These are phyloP conservation scores for Lyophyllum semitale DNA, from an alignment of 768 basidiomycete genomes.

Conservation along the genomic window DNA sequence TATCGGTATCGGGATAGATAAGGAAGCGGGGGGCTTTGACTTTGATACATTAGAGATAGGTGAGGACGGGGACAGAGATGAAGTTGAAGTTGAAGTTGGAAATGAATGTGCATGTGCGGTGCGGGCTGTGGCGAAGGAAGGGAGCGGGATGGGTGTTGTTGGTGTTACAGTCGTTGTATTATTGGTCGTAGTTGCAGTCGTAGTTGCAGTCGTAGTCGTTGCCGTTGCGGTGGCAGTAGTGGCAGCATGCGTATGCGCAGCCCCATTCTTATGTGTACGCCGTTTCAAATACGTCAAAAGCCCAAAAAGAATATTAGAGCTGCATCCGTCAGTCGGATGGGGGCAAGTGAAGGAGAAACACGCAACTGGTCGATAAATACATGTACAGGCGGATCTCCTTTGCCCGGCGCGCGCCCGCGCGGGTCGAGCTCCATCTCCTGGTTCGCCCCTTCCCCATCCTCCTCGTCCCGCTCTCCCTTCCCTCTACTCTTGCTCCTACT, in stretches of 20 bases:
- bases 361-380: conserved; percentile 65
- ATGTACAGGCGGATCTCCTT: conserved; percentile 38
- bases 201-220: conserved; percentile 7
- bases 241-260: too few species aligned
- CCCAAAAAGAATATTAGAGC: conserved; percentile 88
- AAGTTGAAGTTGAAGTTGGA: too few species aligned
- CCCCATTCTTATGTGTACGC: too few species aligned
- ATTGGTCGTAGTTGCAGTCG: too few species aligned
- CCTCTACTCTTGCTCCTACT: not conserved
- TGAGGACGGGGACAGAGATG: not conserved
- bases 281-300: conserved; percentile 71
- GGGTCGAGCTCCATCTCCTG: conserved; percentile 36
- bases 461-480: not conserved
- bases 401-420: conserved; percentile 31
- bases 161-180: too few species aligned
- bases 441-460: conserved; percentile 1
- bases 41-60: not conserved
- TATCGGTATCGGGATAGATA: conserved; percentile 2
- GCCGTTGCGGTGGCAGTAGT: too few species aligned
- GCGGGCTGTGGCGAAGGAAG: conserved; percentile 40
- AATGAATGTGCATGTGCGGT: not conserved
- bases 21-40: not conserved
- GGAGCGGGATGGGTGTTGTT: conserved; percentile 33
- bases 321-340: conserved; percentile 33
- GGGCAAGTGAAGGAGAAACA: conserved; percentile 7